A percentile compares a stretch with the other conserved stretches of the same genome.
Evolutionary conservation across 2,329 filamentous ascomycete species (phyloP).

Genomic region (Fusarium multiceps): DNA sequence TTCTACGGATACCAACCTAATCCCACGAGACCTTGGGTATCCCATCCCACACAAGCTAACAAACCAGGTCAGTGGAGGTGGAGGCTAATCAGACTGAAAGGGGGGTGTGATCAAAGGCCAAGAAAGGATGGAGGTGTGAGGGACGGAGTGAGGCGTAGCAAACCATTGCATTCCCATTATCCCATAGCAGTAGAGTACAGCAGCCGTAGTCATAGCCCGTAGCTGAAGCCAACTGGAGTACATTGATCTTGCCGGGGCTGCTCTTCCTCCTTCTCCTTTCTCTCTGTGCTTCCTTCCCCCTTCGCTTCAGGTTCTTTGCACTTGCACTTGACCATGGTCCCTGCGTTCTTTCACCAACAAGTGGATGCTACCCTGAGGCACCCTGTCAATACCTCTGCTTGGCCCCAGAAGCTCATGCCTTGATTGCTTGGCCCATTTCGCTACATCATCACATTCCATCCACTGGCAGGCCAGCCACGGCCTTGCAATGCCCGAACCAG

Average conservation of each 20-base stretch:
- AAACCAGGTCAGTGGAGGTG: background rate
- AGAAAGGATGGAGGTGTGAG: conserved; percentile 9
- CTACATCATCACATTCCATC: conserved; percentile 43
- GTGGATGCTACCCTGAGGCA: conserved; percentile 5
- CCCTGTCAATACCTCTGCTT: conserved; percentile 13
- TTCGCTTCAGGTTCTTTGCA: conserved; percentile 5
- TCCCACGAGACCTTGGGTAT: conserved; percentile 25
- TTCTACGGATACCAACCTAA: conserved; percentile 24
- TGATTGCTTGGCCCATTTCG: conserved; percentile 33
- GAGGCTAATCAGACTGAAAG: background rate
- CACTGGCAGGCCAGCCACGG: conserved; percentile 33
- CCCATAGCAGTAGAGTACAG: background rate
- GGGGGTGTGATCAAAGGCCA: conserved; percentile 1
- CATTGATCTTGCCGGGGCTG: conserved; percentile 2
- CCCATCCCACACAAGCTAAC: conserved; percentile 6
- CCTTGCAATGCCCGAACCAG: conserved; percentile 32
- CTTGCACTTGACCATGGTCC: conserved; percentile 16
- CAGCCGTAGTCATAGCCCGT: background rate
- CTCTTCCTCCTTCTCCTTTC: conserved; percentile 7
- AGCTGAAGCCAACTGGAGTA: background rate
- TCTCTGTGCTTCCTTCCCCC: conserved; percentile 15
- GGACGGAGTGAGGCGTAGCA: conserved; percentile 3
- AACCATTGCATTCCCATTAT: background rate
- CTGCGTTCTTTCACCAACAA: conserved; percentile 14
- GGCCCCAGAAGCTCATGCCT: conserved; percentile 19